Conservation (phyloP, 2,329 filamentous ascomycete genomes). For the Raffaelea ambrosiae region DNA sequence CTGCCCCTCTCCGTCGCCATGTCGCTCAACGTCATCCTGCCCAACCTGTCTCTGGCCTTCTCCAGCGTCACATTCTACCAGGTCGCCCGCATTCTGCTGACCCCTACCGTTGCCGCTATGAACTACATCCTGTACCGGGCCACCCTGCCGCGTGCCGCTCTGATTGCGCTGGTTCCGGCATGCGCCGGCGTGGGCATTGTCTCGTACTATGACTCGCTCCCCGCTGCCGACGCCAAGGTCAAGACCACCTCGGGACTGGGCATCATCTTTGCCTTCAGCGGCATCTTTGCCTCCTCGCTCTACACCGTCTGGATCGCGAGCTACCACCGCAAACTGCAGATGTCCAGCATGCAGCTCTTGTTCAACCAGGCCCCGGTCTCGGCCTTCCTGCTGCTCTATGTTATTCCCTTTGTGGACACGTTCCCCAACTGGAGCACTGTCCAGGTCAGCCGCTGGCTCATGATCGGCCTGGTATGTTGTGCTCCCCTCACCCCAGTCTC, state of each 20-base stretch:
- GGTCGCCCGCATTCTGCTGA: constrained; percentile 58
- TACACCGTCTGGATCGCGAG: constrained; percentile 63
- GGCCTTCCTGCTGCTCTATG: constrained; percentile 53
- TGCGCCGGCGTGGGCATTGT: constrained; percentile 58
- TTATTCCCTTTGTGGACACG: constrained; percentile 57
- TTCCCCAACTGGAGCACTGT: constrained; percentile 49
- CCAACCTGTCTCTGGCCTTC: constrained; percentile 59
- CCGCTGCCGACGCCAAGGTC: constrained; percentile 33
- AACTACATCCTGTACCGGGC: constrained; percentile 54
- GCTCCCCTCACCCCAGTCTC: no score
- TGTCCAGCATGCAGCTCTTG: constrained; percentile 61
- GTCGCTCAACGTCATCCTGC: constrained; percentile 61
- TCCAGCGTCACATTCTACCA: constrained; percentile 65
- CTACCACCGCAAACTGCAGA: constrained; percentile 56
- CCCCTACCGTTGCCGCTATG: constrained; percentile 56
- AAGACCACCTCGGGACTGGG: constrained; percentile 50
- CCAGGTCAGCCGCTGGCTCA: constrained; percentile 40
- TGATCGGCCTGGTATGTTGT: constrained; percentile 48
- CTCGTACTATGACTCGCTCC: constrained; percentile 59
- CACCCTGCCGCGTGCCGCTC: constrained; percentile 44
- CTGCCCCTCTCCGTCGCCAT: constrained; percentile 59
- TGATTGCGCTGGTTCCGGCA: constrained; percentile 48
- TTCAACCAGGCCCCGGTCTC: constrained; percentile 60
- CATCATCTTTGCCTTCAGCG: constrained; percentile 55
- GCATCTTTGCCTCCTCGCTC: constrained; percentile 56